These are phyloP conservation scores for Eucalyptus leucophloia DNA, from an alignment of 345 rosid species.

Conservation along the genomic window DNA sequence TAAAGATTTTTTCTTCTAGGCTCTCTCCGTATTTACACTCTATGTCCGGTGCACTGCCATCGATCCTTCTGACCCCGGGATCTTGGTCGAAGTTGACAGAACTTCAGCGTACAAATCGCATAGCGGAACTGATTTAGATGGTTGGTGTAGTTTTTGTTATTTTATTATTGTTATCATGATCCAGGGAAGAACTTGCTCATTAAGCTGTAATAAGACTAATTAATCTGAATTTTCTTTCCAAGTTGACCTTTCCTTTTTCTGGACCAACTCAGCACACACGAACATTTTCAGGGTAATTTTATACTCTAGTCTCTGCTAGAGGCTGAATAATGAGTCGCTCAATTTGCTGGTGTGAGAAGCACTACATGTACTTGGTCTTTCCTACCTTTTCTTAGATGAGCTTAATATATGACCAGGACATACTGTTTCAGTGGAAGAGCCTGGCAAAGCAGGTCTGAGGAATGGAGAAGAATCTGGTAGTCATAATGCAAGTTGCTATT, in stretches of 20 bases:
- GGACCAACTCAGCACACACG: not conserved
- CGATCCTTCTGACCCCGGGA: constrained; percentile 95
- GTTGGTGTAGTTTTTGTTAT: constrained; percentile 8
- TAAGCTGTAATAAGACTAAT: not conserved
- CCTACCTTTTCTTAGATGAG: not conserved
- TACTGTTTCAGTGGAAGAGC: constrained; percentile 38
- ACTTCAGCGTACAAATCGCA: constrained; percentile 49
- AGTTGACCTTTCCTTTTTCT: not conserved
- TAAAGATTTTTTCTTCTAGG: constrained; percentile 23
- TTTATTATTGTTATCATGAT: not conserved
- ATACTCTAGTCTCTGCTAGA: not conserved
- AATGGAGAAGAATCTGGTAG: constrained; percentile 22
- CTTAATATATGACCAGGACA: constrained; percentile 22
- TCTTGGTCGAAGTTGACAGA: constrained; percentile 42
- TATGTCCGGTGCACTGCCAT: constrained; percentile 85
- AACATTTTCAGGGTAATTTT: not conserved
- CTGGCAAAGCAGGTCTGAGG: constrained; percentile 19
- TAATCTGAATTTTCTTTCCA: not conserved
- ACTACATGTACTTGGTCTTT: not conserved
- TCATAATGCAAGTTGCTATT: constrained; percentile 33
- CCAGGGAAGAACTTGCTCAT: not conserved
- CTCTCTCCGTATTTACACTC: constrained; percentile 57
- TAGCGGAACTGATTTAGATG: constrained; percentile 19
- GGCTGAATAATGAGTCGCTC: not conserved
- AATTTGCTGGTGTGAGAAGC: not conserved